Evolutionary conservation across 2,329 filamentous ascomycete species (phyloP), one percentile per base, ranked within the genome.

Genomic region (Chrysoporthe cubensis): DNA sequence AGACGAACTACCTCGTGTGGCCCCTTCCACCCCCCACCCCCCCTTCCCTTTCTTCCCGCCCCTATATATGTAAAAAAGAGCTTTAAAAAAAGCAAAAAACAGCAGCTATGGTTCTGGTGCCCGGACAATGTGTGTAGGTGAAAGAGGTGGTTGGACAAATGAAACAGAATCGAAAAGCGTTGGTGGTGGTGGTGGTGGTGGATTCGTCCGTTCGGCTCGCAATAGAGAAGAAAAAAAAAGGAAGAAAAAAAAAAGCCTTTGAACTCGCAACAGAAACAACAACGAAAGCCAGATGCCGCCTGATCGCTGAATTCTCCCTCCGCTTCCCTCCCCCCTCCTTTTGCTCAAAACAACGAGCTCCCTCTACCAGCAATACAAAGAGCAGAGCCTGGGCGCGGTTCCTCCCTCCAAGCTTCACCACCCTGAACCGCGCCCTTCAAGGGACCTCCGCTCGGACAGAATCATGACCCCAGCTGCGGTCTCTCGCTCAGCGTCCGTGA

Each of bases 31-130:
- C 34, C 34, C 54, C 71, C 72, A 71, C 70, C 37, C 70, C 70
- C 42, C 52, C 37, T 32, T 66, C 21, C 54, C 59, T 66, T 44
- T 42, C 58, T 59, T 37, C 68, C 34, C 16, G 54, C 16, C 34
- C 54, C 54, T 57, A 57, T 74, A 72, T 76, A 75, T 77, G 73
- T 77, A 76, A 76, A 76, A 76, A 65, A 44, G 26, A 26, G 58
- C 26, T 54, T 40, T 26, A 26, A 26, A 13, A 26, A 59, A 67
- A 67, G 65, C 67, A 66, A 67, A 67, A 67, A 56, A 21, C 26
- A 58, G 48, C 60, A 66, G 67, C 59, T 57, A 66, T 64, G 65
- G 48, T 37, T 40, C n/a, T 37, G 37, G 61, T 63, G 48, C 34
- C 50, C 50, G 34, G 34, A 56, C 37, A 63, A 56, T 54, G 48